Evolutionary conservation across 2,329 filamentous ascomycete species (phyloP).

Genomic region (Tolypocladium guangdongense): DNA sequence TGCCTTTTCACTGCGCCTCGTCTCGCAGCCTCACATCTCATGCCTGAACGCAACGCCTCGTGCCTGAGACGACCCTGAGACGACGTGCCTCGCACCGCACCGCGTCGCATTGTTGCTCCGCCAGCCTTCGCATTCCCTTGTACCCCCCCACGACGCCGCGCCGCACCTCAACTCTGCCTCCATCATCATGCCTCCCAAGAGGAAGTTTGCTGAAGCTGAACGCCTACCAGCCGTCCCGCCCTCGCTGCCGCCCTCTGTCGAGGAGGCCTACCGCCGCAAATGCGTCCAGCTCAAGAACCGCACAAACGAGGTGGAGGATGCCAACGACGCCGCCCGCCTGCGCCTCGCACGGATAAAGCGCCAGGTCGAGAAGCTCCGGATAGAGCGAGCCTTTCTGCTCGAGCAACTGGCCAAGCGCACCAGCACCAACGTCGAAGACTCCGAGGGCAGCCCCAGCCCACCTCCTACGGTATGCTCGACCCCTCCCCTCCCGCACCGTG

Average conservation of each 20-base stretch:
- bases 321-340: conserved; percentile 74
- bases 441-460: conserved; percentile 69
- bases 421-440: conserved; percentile 64
- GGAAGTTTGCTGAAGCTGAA: conserved; percentile 26
- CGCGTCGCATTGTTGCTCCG: neutral
- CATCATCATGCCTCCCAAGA: conserved; percentile 24
- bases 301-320: conserved; percentile 81
- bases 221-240: conserved; percentile 38
- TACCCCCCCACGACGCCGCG: neutral
- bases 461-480: conserved; percentile 55
- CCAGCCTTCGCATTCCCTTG: neutral
- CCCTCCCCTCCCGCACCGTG: conserved; percentile 5
- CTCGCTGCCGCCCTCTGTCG: conserved; percentile 73
- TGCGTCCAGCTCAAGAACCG: conserved; percentile 90
- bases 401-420: conserved; percentile 66
- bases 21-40: neutral
- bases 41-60: neutral
- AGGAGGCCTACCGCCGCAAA: conserved; percentile 92
- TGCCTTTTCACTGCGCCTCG: neutral
- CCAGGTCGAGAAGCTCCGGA: conserved; percentile 81
- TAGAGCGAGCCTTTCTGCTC: conserved; percentile 68
- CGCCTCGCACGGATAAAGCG: conserved; percentile 72
- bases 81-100: neutral
- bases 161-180: neutral
- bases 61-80: neutral